Percentiles rank a stretch among this genome's conserved stretches.
Conservation (phyloP, 176 grass and related monocot genomes). For the Oryza longistaminata region DNA sequence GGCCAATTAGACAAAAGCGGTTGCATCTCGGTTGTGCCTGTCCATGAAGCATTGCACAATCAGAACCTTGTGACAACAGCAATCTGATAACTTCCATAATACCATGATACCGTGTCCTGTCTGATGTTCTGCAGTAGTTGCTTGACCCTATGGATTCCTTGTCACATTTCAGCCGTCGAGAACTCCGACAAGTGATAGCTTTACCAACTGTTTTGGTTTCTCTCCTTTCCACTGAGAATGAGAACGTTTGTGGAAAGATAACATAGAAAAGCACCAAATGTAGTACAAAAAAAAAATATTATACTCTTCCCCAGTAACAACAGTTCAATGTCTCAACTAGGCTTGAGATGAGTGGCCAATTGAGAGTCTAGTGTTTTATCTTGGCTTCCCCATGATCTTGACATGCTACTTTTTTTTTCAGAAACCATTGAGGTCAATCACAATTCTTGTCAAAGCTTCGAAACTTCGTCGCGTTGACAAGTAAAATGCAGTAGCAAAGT, state of each 20-base stretch:
- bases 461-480: background rate
- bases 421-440: constrained; percentile 4
- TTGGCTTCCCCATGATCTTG: constrained; percentile 32
- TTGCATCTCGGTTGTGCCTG: constrained; percentile 15
- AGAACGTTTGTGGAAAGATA: constrained; percentile 37
- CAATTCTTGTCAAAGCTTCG: background rate
- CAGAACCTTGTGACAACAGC: background rate
- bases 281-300: background rate
- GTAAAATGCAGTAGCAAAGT: background rate
- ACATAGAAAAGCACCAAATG: constrained; percentile 4
- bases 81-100: background rate
- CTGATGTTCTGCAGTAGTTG: constrained; percentile 24
- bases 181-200: constrained; percentile 24
- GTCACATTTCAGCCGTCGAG: background rate
- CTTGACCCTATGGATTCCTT: constrained; percentile 14
- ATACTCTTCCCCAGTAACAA: constrained; percentile 14
- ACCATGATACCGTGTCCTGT: background rate
- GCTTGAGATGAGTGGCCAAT: constrained; percentile 4
- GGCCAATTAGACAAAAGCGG: background rate
- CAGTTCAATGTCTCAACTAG: background rate
- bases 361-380: constrained; percentile 8
- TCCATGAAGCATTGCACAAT: constrained; percentile 36
- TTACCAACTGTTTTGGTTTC: background rate
- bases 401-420: background rate
- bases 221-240: constrained; percentile 26